phyloP scores from a whole-genome alignment of 2,329 filamentous ascomycete genomes.

The Alternaria brassicae region DNA sequence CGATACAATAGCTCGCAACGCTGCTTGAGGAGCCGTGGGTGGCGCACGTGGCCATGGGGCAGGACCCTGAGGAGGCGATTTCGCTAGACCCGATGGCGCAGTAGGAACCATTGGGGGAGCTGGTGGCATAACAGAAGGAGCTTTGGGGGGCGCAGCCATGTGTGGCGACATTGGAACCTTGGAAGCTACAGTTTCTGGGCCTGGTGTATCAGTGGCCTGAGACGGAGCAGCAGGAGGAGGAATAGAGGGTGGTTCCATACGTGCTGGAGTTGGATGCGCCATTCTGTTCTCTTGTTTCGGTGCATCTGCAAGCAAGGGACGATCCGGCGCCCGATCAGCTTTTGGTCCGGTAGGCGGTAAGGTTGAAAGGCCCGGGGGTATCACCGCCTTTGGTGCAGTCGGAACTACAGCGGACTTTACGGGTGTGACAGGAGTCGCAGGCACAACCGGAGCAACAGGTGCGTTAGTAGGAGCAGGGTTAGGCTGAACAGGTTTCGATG shows the following conservation, averaged over 20 bases:
- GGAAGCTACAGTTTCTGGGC: constrained; percentile 21
- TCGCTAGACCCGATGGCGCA: constrained; percentile 23
- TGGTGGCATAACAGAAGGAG: constrained; percentile 3
- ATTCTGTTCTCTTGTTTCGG: constrained; percentile 30
- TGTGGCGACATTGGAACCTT: constrained; percentile 22
- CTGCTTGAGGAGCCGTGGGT: constrained; percentile 46
- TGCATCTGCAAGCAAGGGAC: constrained; percentile 28
- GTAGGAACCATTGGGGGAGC: constrained; percentile 12
- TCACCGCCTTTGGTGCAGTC: constrained; percentile 42
- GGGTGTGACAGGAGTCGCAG: constrained; percentile 26
- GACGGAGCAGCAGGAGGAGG: constrained; percentile 23
- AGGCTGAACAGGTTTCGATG: constrained; percentile 37
- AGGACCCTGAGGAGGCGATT: constrained; percentile 42
- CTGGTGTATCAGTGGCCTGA: constrained; percentile 11
- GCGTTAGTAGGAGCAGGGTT: constrained; percentile 30
- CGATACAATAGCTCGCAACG: constrained; percentile 40
- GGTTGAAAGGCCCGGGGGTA: constrained; percentile 47
- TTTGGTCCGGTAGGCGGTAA: constrained; percentile 53
- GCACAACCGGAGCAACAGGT: constrained; percentile 21
- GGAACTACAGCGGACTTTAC: constrained; percentile 27
- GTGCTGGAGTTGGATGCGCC: constrained; percentile 22
- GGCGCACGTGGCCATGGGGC: constrained; percentile 37
- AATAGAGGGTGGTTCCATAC: constrained; percentile 33
- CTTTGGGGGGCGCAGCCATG: constrained; percentile 15
- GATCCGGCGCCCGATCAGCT: constrained; percentile 45